Conservation (phyloP, 148 eudicot species). For the Camellia sinensis region DNA sequence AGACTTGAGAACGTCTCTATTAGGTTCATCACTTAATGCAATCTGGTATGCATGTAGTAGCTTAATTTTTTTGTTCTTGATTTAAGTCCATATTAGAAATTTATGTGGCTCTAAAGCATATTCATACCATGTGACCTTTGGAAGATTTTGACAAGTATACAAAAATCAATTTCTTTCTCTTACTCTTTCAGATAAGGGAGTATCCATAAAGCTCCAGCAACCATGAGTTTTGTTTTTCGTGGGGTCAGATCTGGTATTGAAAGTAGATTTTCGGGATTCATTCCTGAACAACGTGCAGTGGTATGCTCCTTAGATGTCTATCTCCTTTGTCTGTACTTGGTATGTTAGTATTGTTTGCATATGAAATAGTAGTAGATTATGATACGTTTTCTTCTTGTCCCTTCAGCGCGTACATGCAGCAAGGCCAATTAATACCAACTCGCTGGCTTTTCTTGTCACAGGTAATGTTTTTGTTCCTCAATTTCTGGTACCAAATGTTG, state of each 20-base stretch:
- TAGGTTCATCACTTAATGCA: background rate
- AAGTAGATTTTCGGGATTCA: conserved; percentile 25
- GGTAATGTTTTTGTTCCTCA: conserved; percentile 14
- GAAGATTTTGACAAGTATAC: background rate
- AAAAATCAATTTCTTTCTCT: background rate
- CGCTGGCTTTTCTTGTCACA: conserved; percentile 30
- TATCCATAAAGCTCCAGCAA: conserved; percentile 1
- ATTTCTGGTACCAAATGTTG: background rate
- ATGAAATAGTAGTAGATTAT: background rate
- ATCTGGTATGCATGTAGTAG: background rate
- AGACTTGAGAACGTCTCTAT: too few relatives aligned
- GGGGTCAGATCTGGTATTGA: conserved; percentile 32
- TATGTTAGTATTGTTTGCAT: background rate
- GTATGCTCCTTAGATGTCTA: conserved; percentile 11
- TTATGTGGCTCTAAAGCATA: background rate
- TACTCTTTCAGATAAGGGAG: background rate
- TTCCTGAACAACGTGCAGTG: conserved; percentile 24
- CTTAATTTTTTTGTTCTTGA: background rate
- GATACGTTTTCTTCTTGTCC: conserved; percentile 1
- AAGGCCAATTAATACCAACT: conserved; percentile 28
- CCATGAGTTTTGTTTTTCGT: conserved; percentile 32
- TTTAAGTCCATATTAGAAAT: background rate
- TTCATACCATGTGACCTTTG: background rate
- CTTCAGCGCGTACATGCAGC: conserved; percentile 28
- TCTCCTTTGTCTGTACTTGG: background rate